A percentile compares a stretch with the other conserved stretches of the same genome.
Conservation (phyloP, 225 moss, liverwort and hornwort species). For the Thuidium tamariscinum region DNA sequence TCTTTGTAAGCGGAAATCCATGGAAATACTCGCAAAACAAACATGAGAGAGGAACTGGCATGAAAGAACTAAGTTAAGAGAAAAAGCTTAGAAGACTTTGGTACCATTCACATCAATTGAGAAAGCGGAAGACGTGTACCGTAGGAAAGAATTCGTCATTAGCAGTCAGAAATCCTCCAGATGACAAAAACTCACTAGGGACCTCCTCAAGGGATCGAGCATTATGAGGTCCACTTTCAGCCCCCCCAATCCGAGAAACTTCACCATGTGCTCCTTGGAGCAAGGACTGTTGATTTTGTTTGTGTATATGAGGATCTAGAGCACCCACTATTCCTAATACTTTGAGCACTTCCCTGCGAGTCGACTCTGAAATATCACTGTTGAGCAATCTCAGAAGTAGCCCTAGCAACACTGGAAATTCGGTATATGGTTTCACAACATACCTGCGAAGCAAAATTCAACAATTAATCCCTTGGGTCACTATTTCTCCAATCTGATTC, state of each 20-base stretch:
- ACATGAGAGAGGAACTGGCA: not conserved
- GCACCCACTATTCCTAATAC: conserved; percentile 98
- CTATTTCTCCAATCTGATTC: not conserved
- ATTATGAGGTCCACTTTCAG: conserved; percentile 85
- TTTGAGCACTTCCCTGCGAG: conserved; percentile 87
- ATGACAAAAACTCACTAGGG: conserved; percentile 72
- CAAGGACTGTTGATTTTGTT: conserved; percentile 62
- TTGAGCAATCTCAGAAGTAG: conserved; percentile 73
- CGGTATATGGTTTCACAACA: conserved; percentile 83
- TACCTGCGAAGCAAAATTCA: conserved; percentile 46
- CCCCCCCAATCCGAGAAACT: conserved; percentile 44
- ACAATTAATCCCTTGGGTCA: not conserved
- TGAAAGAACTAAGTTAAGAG: not conserved
- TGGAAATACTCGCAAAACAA: not conserved
- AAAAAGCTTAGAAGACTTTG: not conserved
- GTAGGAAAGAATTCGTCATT: conserved; percentile 95
- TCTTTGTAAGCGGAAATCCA: not conserved
- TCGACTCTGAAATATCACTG: conserved; percentile 78
- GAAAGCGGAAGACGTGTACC: conserved; percentile 20
- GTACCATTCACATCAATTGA: not conserved
- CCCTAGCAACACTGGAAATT: conserved; percentile 73
- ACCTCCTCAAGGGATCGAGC: conserved; percentile 91
- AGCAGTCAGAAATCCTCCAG: conserved; percentile 72
- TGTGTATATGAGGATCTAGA: conserved; percentile 88
- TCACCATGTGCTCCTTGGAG: conserved; percentile 75